Conservation (phyloP, 768 basidiomycete genomes). For the Serendipita indica region DNA sequence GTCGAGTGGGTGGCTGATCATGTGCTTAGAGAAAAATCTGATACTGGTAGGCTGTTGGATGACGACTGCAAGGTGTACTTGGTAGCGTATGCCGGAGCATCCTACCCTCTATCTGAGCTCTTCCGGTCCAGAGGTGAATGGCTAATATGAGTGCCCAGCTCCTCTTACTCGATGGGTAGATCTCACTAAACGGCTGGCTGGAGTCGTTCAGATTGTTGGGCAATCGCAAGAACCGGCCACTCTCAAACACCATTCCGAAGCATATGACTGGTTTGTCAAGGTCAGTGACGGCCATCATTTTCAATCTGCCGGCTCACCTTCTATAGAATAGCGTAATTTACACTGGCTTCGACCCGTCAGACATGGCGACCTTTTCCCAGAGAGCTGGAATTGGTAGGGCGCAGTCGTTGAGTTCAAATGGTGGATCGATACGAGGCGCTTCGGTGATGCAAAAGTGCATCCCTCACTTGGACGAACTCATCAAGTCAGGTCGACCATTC, state of each 20-base stretch:
- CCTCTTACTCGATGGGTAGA: conserved; percentile 18
- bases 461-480: neutral
- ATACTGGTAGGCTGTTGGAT: conserved; percentile 42
- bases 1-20: conserved; percentile 48
- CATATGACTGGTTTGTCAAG: conserved; percentile 6
- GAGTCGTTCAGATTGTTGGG: conserved; percentile 68
- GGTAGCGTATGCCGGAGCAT: conserved; percentile 79
- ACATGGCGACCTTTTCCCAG: neutral
- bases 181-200: conserved; percentile 49
- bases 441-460: neutral
- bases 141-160: neutral
- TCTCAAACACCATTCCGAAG: neutral
- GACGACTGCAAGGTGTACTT: conserved; percentile 63
- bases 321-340: neutral
- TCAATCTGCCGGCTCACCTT: neutral
- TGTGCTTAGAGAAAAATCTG: conserved; percentile 5
- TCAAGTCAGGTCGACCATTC: neutral
- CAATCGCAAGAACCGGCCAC: conserved; percentile 19
- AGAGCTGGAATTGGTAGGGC: neutral
- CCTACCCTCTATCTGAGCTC: conserved; percentile 58
- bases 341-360: neutral
- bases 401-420: neutral
- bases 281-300: neutral
- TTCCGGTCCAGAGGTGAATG: conserved; percentile 52
- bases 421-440: neutral